Base-by-base conservation (phyloP, 371 early-diverging fungal genomes). In the Quaeritorhiza haematococci region DNA sequence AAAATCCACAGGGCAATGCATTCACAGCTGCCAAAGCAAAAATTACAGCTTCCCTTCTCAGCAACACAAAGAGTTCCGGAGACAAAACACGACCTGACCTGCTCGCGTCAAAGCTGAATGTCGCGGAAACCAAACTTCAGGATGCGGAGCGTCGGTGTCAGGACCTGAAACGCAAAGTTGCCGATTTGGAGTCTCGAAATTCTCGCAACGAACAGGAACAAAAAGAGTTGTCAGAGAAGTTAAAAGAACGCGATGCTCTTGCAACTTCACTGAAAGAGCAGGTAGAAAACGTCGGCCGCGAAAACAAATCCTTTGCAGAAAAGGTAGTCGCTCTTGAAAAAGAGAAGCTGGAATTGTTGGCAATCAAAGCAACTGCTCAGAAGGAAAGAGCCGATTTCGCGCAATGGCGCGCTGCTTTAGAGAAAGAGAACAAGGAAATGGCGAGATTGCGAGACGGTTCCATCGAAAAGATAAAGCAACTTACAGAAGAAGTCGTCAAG, bases 81-180 rank as follows among this genome's bases (percentile, higher is more conserved):
- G 46, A 19, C 46, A 7, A 45, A 21, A 27, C 27, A 7, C 46
- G 46, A 21, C 23, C 46, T 10, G 46, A 45, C 10, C 46, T 45
- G 7, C 23, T 23, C n/a, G 46, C 27, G 7, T 19, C 46, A 10
- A 45, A 45, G 21, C 27, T 27, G 23, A 21, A 23, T 23, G 27
- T 34, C 4, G 53, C 33, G 29, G 13, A 6, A 7, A 2, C 29
- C 10, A 27, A 35, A 3, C 24, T 30, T 3, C 8, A 41, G 7
- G 53, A 50, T 3, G 15, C 23, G 33, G 28, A 8, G 19, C 26
- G n/a, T 21, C 27, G 24, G 15, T n/a, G 27, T 38, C 26, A 34
- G 44, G 63, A 57, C 7, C 53, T 42, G 19, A 59, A 53, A 33
- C 56, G n/a, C 27, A 45, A 19, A 21, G 46, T 21, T 23, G 46